Conservation (phyloP, 2,329 filamentous ascomycete genomes). For the Neocatenulostroma microsporum region DNA sequence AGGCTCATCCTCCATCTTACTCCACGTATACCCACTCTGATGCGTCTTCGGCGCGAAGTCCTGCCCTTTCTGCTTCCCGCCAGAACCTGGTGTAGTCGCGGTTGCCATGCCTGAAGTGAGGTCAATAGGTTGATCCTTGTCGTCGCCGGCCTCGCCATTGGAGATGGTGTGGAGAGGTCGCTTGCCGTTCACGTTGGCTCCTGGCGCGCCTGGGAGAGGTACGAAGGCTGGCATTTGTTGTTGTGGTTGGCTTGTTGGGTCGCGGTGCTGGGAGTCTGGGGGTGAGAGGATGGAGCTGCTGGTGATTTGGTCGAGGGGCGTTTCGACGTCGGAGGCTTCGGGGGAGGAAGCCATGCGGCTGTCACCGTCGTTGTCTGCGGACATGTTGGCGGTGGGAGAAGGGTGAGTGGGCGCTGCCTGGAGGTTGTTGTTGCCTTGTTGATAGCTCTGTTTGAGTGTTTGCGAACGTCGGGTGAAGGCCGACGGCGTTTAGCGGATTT, state of each 20-base stretch:
- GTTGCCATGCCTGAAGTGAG: too few relatives aligned
- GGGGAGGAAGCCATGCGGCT: constrained; percentile 47
- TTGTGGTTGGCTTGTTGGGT: constrained; percentile 2
- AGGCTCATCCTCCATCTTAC: constrained; percentile 35
- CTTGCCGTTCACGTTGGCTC: constrained; percentile 32
- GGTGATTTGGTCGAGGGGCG: constrained; percentile 19
- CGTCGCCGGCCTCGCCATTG: constrained; percentile 23
- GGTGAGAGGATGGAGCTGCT: constrained; percentile 44
- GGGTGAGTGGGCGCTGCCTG: background rate
- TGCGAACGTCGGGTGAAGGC: too few relatives aligned
- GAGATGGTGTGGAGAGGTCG: constrained; percentile 29
- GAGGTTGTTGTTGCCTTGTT: too few relatives aligned
- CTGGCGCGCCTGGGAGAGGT: constrained; percentile 14
- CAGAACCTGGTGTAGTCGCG: constrained; percentile 1
- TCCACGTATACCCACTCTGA: constrained; percentile 28
- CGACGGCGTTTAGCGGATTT: too few relatives aligned
- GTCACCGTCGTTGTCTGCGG: constrained; percentile 45
- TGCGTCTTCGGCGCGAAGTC: constrained; percentile 23
- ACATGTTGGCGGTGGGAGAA: constrained; percentile 22
- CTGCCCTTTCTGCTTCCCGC: constrained; percentile 2
- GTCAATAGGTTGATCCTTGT: constrained; percentile 6
- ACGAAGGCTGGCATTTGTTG: too few relatives aligned
- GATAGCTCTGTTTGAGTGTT: too few relatives aligned
- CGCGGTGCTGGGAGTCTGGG: constrained; percentile 43
- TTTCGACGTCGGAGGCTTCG: constrained; percentile 28